A percentile compares a stretch with the other conserved stretches of the same genome.
Evolutionary conservation across 2,329 filamentous ascomycete species (phyloP).

Genomic region (Fusarium bulbicola): DNA sequence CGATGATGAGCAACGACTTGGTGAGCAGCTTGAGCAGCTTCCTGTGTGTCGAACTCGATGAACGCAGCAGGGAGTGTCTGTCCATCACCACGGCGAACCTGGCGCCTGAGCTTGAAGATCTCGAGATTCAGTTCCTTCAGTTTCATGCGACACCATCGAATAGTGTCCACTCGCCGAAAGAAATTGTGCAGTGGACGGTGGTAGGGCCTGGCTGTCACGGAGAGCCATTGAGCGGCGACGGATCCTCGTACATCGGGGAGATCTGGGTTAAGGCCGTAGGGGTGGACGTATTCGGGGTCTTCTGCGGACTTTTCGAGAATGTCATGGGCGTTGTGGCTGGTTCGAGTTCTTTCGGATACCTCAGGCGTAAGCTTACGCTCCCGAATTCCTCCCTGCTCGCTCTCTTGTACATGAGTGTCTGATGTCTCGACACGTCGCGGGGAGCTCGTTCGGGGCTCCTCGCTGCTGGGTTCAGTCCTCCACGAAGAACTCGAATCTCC

Average conservation of each 20-base stretch:
- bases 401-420: background rate
- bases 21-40: constrained; percentile 85
- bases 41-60: constrained; percentile 85
- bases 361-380: constrained; percentile 26
- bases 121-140: constrained; percentile 52
- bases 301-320: constrained; percentile 36
- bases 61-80: constrained; percentile 82
- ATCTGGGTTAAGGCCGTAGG: constrained; percentile 47
- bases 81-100: constrained; percentile 76
- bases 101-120: constrained; percentile 72
- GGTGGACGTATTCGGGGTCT: constrained; percentile 49
- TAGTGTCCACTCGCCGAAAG: constrained; percentile 92
- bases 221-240: constrained; percentile 78
- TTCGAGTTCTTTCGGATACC: constrained; percentile 4
- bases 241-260: constrained; percentile 55
- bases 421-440: constrained; percentile 9
- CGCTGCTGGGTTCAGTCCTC: constrained; percentile 19
- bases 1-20: constrained; percentile 90
- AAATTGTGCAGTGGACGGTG: constrained; percentile 74
- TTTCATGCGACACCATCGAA: constrained; percentile 80
- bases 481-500: constrained; percentile 22
- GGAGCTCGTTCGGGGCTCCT: background rate
- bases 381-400: background rate
- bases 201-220: constrained; percentile 76
- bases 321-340: background rate